A percentile compares a stretch with the other conserved stretches of the same genome.
phyloP scores from a whole-genome alignment of 1,284 basidiomycete species.

The Cutaneotrichosporon curvatum region DNA sequence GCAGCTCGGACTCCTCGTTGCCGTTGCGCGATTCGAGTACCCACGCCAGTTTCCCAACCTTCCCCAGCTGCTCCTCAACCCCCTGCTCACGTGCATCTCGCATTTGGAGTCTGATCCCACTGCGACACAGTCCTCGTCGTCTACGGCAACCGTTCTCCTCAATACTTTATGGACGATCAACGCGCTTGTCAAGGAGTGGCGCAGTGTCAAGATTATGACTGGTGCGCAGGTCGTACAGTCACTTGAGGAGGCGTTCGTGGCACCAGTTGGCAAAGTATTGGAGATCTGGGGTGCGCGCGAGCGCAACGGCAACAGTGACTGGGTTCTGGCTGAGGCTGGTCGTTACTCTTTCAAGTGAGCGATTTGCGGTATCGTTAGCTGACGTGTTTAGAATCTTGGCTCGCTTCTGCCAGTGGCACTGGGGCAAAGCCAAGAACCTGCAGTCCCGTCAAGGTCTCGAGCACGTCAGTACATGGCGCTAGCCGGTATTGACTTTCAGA shows the following conservation, averaged over 20 bases:
- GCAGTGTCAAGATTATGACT: slow-evolving; percentile 39
- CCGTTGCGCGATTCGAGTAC: slow-evolving; percentile 43
- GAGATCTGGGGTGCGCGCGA: slow-evolving; percentile 33
- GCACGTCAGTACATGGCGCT: slow-evolving; percentile 20
- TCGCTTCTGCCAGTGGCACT: slow-evolving; percentile 40
- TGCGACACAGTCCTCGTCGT: slow-evolving; percentile 18
- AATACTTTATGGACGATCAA: slow-evolving; percentile 47
- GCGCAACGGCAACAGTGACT: slow-evolving; percentile 29
- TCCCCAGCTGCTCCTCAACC: slow-evolving; percentile 35
- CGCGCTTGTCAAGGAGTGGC: slow-evolving; percentile 46
- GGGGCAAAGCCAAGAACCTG: slow-evolving; percentile 37
- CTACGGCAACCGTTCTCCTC: slow-evolving; percentile 35
- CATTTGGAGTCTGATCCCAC: slow-evolving; percentile 18
- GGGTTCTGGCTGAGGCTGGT: slow-evolving; percentile 40
- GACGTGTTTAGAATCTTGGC: slow-evolving; percentile 33
- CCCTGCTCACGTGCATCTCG: slow-evolving; percentile 31
- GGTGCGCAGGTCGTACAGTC: slow-evolving; percentile 40
- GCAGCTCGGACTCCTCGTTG: slow-evolving; percentile 40
- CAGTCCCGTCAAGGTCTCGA: slow-evolving; percentile 30
- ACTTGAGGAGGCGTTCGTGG: slow-evolving; percentile 32
- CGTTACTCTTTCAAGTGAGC: slow-evolving; percentile 46
- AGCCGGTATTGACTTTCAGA: slow-evolving; percentile 19
- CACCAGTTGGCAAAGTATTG: slow-evolving; percentile 31
- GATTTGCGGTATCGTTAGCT: not conserved
- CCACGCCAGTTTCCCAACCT: slow-evolving; percentile 36